A percentile compares a stretch with the other conserved stretches of the same genome.
Evolutionary conservation across 73 alveolate species (phyloP).

Genomic region (Paramecium primaurelia): DNA sequence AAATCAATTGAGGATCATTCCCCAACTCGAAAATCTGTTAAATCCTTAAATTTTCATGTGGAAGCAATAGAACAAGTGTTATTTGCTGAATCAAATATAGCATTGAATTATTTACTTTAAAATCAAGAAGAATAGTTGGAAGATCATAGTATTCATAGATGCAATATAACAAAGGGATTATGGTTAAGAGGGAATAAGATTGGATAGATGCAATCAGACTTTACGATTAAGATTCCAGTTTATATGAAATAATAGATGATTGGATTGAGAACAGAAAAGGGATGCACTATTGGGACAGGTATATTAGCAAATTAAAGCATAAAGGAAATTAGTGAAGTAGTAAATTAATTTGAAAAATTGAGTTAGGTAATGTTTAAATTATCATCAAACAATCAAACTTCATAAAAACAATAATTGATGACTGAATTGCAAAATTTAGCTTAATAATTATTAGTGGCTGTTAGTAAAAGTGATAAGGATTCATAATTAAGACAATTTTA

Average conservation of each 20-base stretch:
- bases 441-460: not conserved
- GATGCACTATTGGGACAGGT: not conserved
- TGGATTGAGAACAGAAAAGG: conserved; percentile 25
- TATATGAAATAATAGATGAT: conserved; percentile 4
- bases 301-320: not conserved
- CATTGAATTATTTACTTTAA: not conserved
- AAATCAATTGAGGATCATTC: conserved; percentile 5
- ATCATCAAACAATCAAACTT: not conserved
- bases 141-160: not conserved
- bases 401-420: not conserved
- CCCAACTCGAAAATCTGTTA: not conserved
- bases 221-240: not conserved
- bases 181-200: conserved; percentile 12
- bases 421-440: not conserved
- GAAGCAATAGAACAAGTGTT: not conserved
- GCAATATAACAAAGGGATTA: not conserved
- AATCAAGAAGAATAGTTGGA: not conserved
- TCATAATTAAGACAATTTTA: not conserved
- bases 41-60: not conserved
- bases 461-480: conserved; percentile 4
- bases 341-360: not conserved
- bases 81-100: conserved; percentile 11
- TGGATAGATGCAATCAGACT: not conserved
- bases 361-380: not conserved
- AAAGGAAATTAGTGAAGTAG: conserved; percentile 24